These are phyloP conservation scores for Coniella vitis DNA, from an alignment of 2,329 filamentous ascomycete species.

Conservation along the genomic window DNA sequence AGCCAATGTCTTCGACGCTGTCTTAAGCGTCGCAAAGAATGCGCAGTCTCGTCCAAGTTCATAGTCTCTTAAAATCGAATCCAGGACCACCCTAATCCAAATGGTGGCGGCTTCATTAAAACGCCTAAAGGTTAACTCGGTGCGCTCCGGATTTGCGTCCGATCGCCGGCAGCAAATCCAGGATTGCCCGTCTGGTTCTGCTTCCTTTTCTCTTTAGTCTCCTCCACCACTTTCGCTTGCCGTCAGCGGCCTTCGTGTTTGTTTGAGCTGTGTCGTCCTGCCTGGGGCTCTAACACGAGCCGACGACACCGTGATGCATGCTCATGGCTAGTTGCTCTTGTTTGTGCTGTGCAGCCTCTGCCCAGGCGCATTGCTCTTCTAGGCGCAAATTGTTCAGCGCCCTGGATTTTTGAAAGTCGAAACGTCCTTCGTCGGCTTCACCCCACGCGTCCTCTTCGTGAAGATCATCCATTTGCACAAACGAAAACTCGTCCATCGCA, in stretches of 20 bases:
- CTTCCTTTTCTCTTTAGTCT: neutral
- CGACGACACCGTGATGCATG: neutral
- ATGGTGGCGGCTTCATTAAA: neutral
- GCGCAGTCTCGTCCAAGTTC: no score
- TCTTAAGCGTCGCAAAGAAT: no score
- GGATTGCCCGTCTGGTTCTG: neutral
- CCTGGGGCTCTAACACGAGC: neutral
- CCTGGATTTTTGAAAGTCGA: neutral
- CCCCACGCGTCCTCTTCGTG: neutral
- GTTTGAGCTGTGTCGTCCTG: neutral
- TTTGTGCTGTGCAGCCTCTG: neutral
- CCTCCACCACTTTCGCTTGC: neutral
- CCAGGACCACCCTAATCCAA: no score
- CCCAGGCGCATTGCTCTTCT: conserved; percentile 8
- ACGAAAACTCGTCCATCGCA: neutral
- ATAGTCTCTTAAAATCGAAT: no score
- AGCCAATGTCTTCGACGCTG: no score
- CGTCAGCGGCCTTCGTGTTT: no score
- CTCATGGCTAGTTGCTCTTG: neutral
- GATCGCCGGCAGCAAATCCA: neutral
- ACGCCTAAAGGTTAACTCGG: neutral
- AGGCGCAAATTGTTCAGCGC: neutral
- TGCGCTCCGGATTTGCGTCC: neutral
- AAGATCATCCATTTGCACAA: neutral
- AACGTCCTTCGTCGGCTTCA: neutral